Evolutionary conservation across 805 yeast species (phyloP).

Genomic region (Metschnikowia hibisci): DNA sequence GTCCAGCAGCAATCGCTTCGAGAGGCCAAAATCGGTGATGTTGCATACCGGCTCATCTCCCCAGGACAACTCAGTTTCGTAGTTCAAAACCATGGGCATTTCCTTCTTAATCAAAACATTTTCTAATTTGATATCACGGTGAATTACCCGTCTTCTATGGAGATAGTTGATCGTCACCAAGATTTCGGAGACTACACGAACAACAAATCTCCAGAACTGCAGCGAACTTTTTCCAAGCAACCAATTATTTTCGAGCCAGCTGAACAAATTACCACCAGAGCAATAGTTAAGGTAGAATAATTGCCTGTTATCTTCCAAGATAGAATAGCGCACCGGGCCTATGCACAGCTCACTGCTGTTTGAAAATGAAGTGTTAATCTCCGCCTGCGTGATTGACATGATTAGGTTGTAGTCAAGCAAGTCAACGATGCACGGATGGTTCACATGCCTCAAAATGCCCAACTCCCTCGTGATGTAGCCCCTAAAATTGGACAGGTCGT

Average conservation of each 20-base stretch:
- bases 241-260: slow-evolving; percentile 42
- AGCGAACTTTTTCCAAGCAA: slow-evolving; percentile 1
- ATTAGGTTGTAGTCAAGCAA: slow-evolving; percentile 50
- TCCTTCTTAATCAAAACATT: slow-evolving; percentile 55
- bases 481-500: slow-evolving; percentile 28
- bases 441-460: slow-evolving; percentile 50
- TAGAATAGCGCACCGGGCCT: neutral
- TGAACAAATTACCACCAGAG: slow-evolving; percentile 81
- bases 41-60: slow-evolving; percentile 42
- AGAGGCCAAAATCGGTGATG: slow-evolving; percentile 85
- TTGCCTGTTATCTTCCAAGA: slow-evolving; percentile 26
- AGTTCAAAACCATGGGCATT: neutral
- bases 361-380: slow-evolving; percentile 17
- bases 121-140: slow-evolving; percentile 89
- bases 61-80: slow-evolving; percentile 10
- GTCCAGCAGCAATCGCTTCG: slow-evolving; percentile 59
- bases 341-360: neutral
- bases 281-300: slow-evolving; percentile 69
- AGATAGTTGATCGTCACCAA: slow-evolving; percentile 64
- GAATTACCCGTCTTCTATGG: slow-evolving; percentile 68
- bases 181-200: slow-evolving; percentile 67
- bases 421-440: slow-evolving; percentile 68
- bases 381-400: slow-evolving; percentile 23
- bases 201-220: slow-evolving; percentile 47
- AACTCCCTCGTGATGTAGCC: slow-evolving; percentile 58